phyloP scores from a whole-genome alignment of 140 eudicot species.

The Cichorium intybus region DNA sequence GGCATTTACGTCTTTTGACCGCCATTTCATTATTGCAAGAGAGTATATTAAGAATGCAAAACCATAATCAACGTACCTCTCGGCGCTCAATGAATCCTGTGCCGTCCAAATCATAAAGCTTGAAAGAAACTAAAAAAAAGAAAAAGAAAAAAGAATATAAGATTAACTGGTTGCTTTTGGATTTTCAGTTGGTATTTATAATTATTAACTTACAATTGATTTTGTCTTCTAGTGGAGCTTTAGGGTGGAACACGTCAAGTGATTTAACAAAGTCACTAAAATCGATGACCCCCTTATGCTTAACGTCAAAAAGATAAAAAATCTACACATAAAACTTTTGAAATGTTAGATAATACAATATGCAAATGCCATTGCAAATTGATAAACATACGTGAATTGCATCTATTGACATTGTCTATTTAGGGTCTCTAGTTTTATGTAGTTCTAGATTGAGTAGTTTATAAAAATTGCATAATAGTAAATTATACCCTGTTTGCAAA shows the following conservation, averaged over 20 bases:
- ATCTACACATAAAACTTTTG: conserved; percentile 39
- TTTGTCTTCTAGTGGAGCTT: conserved; percentile 71
- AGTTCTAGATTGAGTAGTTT: too few species aligned
- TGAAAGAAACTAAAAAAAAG: conserved; percentile 72
- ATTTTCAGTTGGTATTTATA: not conserved
- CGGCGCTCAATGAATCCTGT: conserved; percentile 94
- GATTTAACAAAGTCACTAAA: conserved; percentile 91
- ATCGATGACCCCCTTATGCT: conserved; percentile 75
- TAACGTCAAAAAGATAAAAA: conserved; percentile 80
- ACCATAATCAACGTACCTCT: conserved; percentile 51
- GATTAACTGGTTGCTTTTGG: conserved; percentile 13
- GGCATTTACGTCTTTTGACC: not conserved
- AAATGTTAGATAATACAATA: conserved; percentile 18
- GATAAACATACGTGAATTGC: too few species aligned
- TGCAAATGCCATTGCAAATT: conserved; percentile 49
- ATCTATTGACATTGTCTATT: too few species aligned
- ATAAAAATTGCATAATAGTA: too few species aligned
- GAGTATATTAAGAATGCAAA: not conserved
- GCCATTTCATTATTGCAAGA: too few species aligned
- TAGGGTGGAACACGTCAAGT: conserved; percentile 84
- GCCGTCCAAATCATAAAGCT: conserved; percentile 89
- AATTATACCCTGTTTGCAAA: conserved; percentile 79
- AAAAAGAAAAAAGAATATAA: conserved; percentile 4
- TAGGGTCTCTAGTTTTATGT: too few species aligned
- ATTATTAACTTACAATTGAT: conserved; percentile 53